Evolutionary conservation across 176 grass and related monocot genomes (phyloP).

Genomic region (Avena sativa): DNA sequence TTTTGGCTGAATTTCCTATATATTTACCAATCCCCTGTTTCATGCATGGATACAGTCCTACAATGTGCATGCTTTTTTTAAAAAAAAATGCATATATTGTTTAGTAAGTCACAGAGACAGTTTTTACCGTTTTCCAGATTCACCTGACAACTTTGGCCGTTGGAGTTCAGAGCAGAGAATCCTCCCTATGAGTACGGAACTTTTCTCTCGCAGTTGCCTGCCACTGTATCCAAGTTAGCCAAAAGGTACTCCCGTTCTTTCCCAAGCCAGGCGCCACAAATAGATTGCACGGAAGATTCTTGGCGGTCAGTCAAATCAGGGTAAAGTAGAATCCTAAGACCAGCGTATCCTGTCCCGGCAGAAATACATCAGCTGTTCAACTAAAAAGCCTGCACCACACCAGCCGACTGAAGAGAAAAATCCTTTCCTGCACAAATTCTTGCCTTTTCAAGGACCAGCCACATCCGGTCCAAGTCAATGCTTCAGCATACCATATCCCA

Average conservation of each 20-base stretch:
- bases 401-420: background rate
- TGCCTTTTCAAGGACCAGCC: background rate
- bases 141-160: background rate
- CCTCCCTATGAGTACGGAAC: background rate
- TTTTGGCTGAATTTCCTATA: background rate
- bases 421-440: too few relatives aligned
- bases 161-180: background rate
- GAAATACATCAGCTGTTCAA: background rate
- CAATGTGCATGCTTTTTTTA: background rate
- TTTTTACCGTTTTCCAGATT: background rate
- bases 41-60: background rate
- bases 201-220: background rate
- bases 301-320: slow-evolving; percentile 11
- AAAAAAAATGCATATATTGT: too few relatives aligned
- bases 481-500: background rate
- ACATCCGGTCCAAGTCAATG: background rate
- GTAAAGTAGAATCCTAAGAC: slow-evolving; percentile 5
- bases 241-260: background rate
- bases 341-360: background rate
- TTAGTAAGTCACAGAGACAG: background rate
- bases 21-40: background rate
- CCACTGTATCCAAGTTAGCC: background rate
- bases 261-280: background rate
- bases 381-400: slow-evolving; percentile 11
- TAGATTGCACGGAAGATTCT: slow-evolving; percentile 38